Evolutionary conservation across 768 basidiomycete species (phyloP).

Genomic region (Russula earlei): DNA sequence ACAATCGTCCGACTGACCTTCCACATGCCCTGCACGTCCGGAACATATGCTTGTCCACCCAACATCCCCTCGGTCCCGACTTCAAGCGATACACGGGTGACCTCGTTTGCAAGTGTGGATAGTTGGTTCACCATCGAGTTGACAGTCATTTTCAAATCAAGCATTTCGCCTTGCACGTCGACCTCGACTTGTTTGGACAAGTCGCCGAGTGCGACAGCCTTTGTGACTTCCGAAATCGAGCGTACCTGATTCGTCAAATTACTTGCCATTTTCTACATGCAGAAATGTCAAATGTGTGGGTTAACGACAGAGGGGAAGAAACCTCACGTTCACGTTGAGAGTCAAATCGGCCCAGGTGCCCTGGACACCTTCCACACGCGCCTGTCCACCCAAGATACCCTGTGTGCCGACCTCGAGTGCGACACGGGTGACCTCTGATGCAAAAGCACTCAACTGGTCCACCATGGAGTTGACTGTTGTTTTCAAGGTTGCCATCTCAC

Average conservation of each 20-base stretch:
- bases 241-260: conserved; percentile 83
- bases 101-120: conserved; percentile 66
- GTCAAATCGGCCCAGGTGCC: conserved; percentile 89
- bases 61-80: conserved; percentile 90
- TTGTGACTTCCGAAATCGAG: conserved; percentile 81
- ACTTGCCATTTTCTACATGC: conserved; percentile 68
- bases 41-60: conserved; percentile 86
- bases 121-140: conserved; percentile 72
- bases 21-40: conserved; percentile 94
- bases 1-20: conserved; percentile 37
- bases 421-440: conserved; percentile 70
- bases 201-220: conserved; percentile 74
- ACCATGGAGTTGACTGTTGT: conserved; percentile 86
- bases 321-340: conserved; percentile 68
- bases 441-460: conserved; percentile 74
- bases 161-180: conserved; percentile 91
- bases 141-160: conserved; percentile 72
- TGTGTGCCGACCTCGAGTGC: conserved; percentile 83
- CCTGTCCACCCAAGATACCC: conserved; percentile 82
- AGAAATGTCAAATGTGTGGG: background rate
- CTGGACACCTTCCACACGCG: conserved; percentile 77
- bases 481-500: conserved; percentile 77
- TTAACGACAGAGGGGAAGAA: background rate
- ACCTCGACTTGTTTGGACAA: conserved; percentile 78
- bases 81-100: conserved; percentile 87